phyloP scores from a whole-genome alignment of 306 rosid genomes.

The Cyclanthera cordifolia region DNA sequence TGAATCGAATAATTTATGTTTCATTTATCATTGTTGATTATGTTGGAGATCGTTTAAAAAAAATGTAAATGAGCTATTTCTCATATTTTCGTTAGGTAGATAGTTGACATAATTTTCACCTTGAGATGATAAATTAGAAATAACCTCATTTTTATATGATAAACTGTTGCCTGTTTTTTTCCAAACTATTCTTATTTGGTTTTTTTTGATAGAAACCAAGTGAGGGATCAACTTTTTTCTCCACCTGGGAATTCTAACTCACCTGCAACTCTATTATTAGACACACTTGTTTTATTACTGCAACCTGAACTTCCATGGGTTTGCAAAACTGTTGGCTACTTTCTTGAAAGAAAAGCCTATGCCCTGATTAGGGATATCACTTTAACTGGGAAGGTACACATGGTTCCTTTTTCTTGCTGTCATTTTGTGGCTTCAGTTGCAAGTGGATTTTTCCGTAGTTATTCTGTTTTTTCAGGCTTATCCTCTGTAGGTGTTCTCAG shows the following conservation, averaged over 20 bases:
- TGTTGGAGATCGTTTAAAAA: not conserved
- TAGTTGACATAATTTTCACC: not conserved
- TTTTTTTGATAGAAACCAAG: slow-evolving; percentile 46
- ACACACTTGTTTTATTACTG: slow-evolving; percentile 49
- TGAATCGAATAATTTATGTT: not conserved
- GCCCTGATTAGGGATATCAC: slow-evolving; percentile 55
- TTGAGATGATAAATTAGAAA: not conserved
- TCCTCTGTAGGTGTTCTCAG: not conserved
- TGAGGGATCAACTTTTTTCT: slow-evolving; percentile 56
- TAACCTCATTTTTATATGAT: not conserved
- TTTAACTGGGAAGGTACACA: slow-evolving; percentile 63
- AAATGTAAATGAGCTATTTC: not conserved
- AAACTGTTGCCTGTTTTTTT: not conserved
- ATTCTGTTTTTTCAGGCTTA: not conserved
- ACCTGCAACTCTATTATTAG: slow-evolving; percentile 49
- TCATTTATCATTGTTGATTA: not conserved
- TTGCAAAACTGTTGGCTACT: slow-evolving; percentile 59
- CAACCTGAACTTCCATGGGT: slow-evolving; percentile 78
- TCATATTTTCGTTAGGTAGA: not conserved
- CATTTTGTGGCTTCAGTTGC: not conserved
- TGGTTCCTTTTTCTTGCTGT: not conserved
- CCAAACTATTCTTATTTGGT: slow-evolving; percentile 22
- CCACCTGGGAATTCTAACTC: slow-evolving; percentile 34
- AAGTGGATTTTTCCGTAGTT: not conserved
- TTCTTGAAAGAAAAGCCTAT: slow-evolving; percentile 56